A percentile compares a stretch with the other conserved stretches of the same genome.
phyloP scores from a whole-genome alignment of 2,329 filamentous ascomycete species.

The Plenodomus lindquistii region DNA sequence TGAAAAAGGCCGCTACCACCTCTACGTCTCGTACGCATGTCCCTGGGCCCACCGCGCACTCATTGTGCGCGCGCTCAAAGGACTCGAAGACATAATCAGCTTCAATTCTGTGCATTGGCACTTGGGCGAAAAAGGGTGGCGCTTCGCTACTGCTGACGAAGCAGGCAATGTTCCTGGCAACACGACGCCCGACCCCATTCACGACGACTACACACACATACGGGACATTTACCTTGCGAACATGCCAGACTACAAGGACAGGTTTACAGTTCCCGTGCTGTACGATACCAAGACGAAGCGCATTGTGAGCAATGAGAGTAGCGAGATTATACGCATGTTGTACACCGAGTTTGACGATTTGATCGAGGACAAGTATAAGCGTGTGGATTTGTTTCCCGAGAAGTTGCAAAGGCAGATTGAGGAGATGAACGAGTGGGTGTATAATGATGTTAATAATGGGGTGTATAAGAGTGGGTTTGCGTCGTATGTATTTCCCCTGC shows the following conservation, averaged over 20 bases:
- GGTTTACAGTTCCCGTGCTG: conserved; percentile 86
- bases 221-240: conserved; percentile 79
- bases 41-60: conserved; percentile 91
- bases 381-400: conserved; percentile 51
- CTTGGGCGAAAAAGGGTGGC: conserved; percentile 77
- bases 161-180: conserved; percentile 55
- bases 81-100: conserved; percentile 80
- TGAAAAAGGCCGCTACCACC: conserved; percentile 88
- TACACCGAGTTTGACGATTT: conserved; percentile 74
- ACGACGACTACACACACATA: conserved; percentile 70
- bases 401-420: conserved; percentile 52
- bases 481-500: conserved; percentile 39
- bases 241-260: conserved; percentile 71
- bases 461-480: conserved; percentile 59
- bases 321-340: conserved; percentile 91
- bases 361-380: conserved; percentile 50
- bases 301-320: conserved; percentile 91
- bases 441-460: conserved; percentile 57
- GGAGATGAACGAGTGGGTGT: conserved; percentile 56
- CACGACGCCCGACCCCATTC: conserved; percentile 64
- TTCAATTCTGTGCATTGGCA: conserved; percentile 92
- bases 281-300: conserved; percentile 75
- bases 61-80: conserved; percentile 88
- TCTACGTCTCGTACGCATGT: conserved; percentile 93
- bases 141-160: conserved; percentile 72